Evolutionary conservation across 1,284 basidiomycete species (phyloP), one percentile per base, ranked within the genome.

Genomic region (Apiotrichum sp.): DNA sequence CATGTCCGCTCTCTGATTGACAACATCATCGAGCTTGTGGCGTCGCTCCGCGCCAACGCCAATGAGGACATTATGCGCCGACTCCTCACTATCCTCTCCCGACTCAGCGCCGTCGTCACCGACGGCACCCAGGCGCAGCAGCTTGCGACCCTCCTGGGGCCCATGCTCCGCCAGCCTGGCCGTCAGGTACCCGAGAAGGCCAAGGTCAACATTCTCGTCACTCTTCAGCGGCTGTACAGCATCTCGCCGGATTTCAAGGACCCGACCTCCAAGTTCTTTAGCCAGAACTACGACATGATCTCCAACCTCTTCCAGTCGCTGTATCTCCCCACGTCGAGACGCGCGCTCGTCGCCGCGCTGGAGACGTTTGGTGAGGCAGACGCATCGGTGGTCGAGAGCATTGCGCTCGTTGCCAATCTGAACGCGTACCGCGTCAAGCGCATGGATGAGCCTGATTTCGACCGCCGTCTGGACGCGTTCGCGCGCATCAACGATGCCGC

Each of bases 361-460:
- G 76, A 78, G 45, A 78, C 78, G 8, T 77, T 93, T 13, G 82
- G 84, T 0, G 63, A 69, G 0, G 71, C 85, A 9, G 80, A 87
- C 55, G 59, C 75, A 0, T 71, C 78, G 2, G 76, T 90, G 34
- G 66, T 74, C 22, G 64, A 69, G 2, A 69, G 88, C 1, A 79
- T 84, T 0, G 73, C 78, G 8, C 71, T 93, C 3, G 70, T 91
- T 42, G 80, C 81, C 10, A 82, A 83, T 1, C 81, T 98, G 58
- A 98, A 98, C 67, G 85, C 93, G 0, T 98, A 86, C 73, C 93
- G 91, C 1, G 76, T 74, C 1, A 87, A 83, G 64, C 82, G 91
- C 13, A 74, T 95, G 40, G 92, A 96, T 52, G 93, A 98, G 71
- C 89, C 92, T 1, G 91, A 98, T 72, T 97, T 97, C 66, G 90